These are phyloP conservation scores for Macrolepiota albuminosa DNA, from an alignment of 768 basidiomycete genomes.

Conservation along the genomic window DNA sequence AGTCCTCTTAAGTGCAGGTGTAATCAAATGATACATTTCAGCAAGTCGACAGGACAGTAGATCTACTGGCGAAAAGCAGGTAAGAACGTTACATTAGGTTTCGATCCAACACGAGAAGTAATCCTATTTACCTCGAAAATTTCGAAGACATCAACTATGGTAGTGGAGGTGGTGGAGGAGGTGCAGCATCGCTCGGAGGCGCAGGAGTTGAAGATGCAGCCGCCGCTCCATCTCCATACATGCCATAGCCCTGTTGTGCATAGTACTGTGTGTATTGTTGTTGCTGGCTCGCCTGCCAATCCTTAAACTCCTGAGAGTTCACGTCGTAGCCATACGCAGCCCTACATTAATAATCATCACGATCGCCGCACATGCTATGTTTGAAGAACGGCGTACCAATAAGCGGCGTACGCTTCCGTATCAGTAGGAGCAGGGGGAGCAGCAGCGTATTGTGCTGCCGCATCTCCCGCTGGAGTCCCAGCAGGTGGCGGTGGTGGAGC, in stretches of 20 bases:
- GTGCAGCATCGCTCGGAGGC: slow-evolving; percentile 15
- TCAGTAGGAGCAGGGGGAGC: slow-evolving; percentile 37
- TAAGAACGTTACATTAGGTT: background rate
- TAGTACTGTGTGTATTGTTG: slow-evolving; percentile 75
- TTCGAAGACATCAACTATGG: background rate
- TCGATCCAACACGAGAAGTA: background rate
- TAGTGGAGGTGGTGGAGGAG: slow-evolving; percentile 1
- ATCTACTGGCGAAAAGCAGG: background rate
- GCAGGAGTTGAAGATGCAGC: slow-evolving; percentile 23
- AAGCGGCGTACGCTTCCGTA: slow-evolving; percentile 53
- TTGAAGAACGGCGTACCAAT: slow-evolving; percentile 42
- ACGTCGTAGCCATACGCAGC: slow-evolving; percentile 85
- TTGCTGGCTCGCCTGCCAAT: slow-evolving; percentile 74
- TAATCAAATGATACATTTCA: slow-evolving; percentile 6
- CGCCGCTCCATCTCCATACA: slow-evolving; percentile 14
- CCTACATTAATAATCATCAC: slow-evolving; percentile 26
- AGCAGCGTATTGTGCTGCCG: slow-evolving; percentile 29
- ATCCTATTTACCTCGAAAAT: background rate
- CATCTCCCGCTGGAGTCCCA: slow-evolving; percentile 45
- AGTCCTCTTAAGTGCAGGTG: background rate
- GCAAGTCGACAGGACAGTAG: slow-evolving; percentile 5
- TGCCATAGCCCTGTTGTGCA: slow-evolving; percentile 46
- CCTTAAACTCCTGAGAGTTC: slow-evolving; percentile 76
- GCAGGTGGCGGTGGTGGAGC: slow-evolving; percentile 37
- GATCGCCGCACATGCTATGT: background rate